phyloP scores from a whole-genome alignment of 306 rosid species.

The Carpinus fangiana region DNA sequence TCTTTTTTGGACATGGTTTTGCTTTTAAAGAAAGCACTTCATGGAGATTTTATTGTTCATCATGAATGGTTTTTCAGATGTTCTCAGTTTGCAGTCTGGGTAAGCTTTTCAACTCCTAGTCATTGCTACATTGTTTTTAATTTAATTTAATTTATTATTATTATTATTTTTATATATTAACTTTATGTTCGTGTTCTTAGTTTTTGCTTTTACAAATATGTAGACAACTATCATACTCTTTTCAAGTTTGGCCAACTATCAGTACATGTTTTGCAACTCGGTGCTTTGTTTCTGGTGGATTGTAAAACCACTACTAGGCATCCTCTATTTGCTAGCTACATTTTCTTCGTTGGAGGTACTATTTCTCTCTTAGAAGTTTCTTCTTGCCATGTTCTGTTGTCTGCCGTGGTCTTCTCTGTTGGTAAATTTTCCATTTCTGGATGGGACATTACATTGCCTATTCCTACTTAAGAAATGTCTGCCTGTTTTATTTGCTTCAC shows the following conservation, averaged over 20 bases:
- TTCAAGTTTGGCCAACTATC: slow-evolving; percentile 48
- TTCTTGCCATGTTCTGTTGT: slow-evolving; percentile 6
- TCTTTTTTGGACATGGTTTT: slow-evolving; percentile 59
- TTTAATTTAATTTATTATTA: not conserved
- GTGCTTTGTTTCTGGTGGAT: slow-evolving; percentile 85
- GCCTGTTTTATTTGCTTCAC: not conserved
- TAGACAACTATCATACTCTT: slow-evolving; percentile 58
- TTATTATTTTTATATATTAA: not conserved
- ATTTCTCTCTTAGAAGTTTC: slow-evolving; percentile 16
- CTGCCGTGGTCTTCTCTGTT: not conserved
- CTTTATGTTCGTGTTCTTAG: slow-evolving; percentile 18
- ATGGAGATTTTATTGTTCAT: slow-evolving; percentile 41
- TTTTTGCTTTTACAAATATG: slow-evolving; percentile 31
- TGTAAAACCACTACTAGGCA: slow-evolving; percentile 50
- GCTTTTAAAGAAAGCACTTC: slow-evolving; percentile 47
- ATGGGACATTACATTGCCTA: not conserved
- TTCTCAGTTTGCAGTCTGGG: slow-evolving; percentile 83
- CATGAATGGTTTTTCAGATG: slow-evolving; percentile 68
- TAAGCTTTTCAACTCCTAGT: slow-evolving; percentile 38
- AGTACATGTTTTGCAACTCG: slow-evolving; percentile 40
- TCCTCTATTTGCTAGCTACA: slow-evolving; percentile 45
- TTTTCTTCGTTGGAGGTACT: slow-evolving; percentile 59
- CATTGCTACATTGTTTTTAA: slow-evolving; percentile 9
- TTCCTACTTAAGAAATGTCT: not conserved
- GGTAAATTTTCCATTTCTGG: slow-evolving; percentile 21